Base-by-base conservation (phyloP, 2,329 filamentous ascomycete genomes). In the Talaromyces sp. region DNA sequence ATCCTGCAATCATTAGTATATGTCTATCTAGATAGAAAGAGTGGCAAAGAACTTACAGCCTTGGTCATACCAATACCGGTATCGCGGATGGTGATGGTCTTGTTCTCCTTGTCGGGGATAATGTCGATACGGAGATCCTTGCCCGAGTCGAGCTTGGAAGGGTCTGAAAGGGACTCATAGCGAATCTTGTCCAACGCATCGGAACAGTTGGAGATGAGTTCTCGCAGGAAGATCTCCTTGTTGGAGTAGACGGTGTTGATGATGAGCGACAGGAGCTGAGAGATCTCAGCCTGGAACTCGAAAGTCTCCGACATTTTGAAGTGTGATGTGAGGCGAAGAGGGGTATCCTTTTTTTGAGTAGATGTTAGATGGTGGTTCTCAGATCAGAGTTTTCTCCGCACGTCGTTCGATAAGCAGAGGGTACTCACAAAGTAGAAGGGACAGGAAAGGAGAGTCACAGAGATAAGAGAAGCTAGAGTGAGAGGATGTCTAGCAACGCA, bases 201-300 rank as follows among this genome's bases (percentile, higher is more conserved):
- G 77, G 94, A 98, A 79, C 91, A 90, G 85, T 99, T 99, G 85
- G 95, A 98, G 78, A 99, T 92, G 76, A 99, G 81, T 85, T 99
- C 95, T 90, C 95, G 87, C 77, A 99, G 85, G 90, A 99, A 99
- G 81, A 99, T 98, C 85, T 98, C 95, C 88, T 99, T 99, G 91
- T 99, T 99, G 75, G 93, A 97, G 88, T 98, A 99, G 86, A 99
- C 95, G 73, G 95, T 98, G 91, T 99, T 99, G 89, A 99, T 99
- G 85, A 99, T 99, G 81, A 99, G 91, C 74, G 90, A 93, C 80
- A 99, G 91, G 73, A 99, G 92, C 92, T 99, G 95, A 91, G 94
- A 98, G 81, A 99, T 99, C 91, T 99, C 95, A 91, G 95, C 95
- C 91, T 99, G 95, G 87, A 98, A 99, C 91, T 98, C 94, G 86